Evolutionary conservation across 2,329 filamentous ascomycete species (phyloP), one percentile per base, ranked within the genome.

Genomic region (Onygenales sp.): DNA sequence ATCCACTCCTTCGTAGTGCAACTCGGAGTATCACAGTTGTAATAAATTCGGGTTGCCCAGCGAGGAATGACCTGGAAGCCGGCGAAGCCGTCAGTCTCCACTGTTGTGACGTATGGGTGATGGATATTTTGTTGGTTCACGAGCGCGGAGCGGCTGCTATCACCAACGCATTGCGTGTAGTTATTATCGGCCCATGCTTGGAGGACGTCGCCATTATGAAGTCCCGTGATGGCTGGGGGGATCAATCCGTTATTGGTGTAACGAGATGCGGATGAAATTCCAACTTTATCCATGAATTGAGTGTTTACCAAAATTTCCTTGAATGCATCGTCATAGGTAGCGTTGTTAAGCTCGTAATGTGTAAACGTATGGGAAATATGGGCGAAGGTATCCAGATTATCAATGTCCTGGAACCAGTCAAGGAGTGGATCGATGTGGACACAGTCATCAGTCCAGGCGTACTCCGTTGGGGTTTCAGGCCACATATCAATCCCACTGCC

Each of bases 311-410:
- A 69, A 43, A 84, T 81, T 63, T 84, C 81, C 58, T 76, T 78
- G 54, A 64, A 64, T 1, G 79, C 71, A 59, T 84, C 81, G 2
- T 69, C 61, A 66, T 80, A 83, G 0, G 81, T 83, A 7, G 80
- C 78, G 57, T 83, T 83, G 60, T 83, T 77, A 54, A 82, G 67
- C 57, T 78, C 76, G 58, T 77, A 69, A 57, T 84, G 81, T 2
- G 78, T 79, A 64, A 83, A 84, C 1, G 81, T 84, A 65, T 84
- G 81, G 1, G 80, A 82, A n/a, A 84, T 68, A 51, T 81, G 76
- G 7, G 74, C 77, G 63, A 81, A 84, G 9, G 69, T 67, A 63
- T 83, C 74, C 21, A 73, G 70, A 61, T 83, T 81, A 2, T 57
- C 57, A 7, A 69, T 51, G n/a, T 63, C 75, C 31, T 71, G 65